Evolutionary conservation across 768 basidiomycete genomes (phyloP), one percentile per base, ranked within the genome.

Genomic region (Termitomyces sp.): DNA sequence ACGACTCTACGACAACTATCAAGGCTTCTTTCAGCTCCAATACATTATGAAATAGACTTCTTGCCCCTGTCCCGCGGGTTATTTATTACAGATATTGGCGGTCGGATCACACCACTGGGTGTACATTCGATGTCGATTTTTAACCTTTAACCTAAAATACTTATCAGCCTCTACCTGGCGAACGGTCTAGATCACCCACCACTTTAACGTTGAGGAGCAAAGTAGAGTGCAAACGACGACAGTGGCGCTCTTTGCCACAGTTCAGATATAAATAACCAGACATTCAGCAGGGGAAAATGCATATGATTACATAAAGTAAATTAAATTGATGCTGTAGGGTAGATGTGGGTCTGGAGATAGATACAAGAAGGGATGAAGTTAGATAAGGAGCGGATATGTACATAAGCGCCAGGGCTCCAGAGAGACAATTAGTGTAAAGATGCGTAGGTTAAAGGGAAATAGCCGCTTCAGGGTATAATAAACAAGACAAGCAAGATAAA

Each of bases 401-500:
- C 64, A 66, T 69, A 68, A 58, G 31, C 65, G 64, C 56, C 33
- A 58, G 60, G 62, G 64, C 65, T 75, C 75, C 74, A 74, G 75
- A 68, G 68, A 71, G 59, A 68, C 59, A 57, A 71, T 73, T 73
- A 75, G 71, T 72, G 68, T 62, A 65, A 62, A 57, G 60, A 55
- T 55, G 58, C 57, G 63, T 70, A 71, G 56, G 58, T 64, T 65
- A 68, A 58, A 64, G 62, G 62, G 65, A 70, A 66, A 63, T 66
- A 65, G 61, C 51, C 62, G 37, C 62, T 69, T 73, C 72, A 73
- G 73, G 61, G 65, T 66, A 69, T 70, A 70, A 72, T 71, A 68
- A 71, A 69, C 71, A 74, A 73, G 70, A 69, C 70, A 74, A 73
- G 71, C 71, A 69, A 66, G 51, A 65, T 70, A 71, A 69, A 73